Evolutionary conservation across 768 basidiomycete species (phyloP).

Genomic region (Pleurotus tuoliensis): DNA sequence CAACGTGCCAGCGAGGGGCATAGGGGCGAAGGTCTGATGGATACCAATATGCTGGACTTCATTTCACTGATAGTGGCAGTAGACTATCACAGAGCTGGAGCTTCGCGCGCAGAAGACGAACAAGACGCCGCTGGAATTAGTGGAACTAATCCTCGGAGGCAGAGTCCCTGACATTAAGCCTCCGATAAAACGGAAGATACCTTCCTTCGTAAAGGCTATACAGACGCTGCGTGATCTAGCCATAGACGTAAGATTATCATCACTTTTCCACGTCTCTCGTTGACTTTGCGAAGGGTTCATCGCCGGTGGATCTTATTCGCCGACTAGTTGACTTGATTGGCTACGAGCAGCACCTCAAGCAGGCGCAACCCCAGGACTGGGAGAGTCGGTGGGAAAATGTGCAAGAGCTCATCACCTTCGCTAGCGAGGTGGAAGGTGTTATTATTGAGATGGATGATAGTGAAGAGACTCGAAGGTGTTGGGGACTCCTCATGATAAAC

Average conservation of each 20-base stretch:
- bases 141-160: slow-evolving; percentile 62
- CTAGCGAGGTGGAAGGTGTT: slow-evolving; percentile 48
- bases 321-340: slow-evolving; percentile 51
- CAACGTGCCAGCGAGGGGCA: slow-evolving; percentile 66
- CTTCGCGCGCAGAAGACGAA: slow-evolving; percentile 47
- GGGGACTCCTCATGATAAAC: too few species aligned
- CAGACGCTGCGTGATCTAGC: slow-evolving; percentile 49
- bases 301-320: slow-evolving; percentile 63
- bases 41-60: too few species aligned
- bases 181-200: slow-evolving; percentile 59
- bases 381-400: slow-evolving; percentile 84
- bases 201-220: slow-evolving; percentile 55
- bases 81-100: slow-evolving; percentile 63
- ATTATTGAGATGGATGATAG: too few species aligned
- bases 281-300: slow-evolving; percentile 38
- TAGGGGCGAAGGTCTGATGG: slow-evolving; percentile 69
- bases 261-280: neutral
- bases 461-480: too few species aligned
- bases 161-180: slow-evolving; percentile 63
- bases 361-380: slow-evolving; percentile 63
- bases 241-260: slow-evolving; percentile 36
- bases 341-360: slow-evolving; percentile 67
- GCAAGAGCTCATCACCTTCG: slow-evolving; percentile 78
- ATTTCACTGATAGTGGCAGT: neutral
- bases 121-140: slow-evolving; percentile 51